phyloP scores from a whole-genome alignment of 2,329 filamentous ascomycete genomes.

The Neofusicoccum sp. region DNA sequence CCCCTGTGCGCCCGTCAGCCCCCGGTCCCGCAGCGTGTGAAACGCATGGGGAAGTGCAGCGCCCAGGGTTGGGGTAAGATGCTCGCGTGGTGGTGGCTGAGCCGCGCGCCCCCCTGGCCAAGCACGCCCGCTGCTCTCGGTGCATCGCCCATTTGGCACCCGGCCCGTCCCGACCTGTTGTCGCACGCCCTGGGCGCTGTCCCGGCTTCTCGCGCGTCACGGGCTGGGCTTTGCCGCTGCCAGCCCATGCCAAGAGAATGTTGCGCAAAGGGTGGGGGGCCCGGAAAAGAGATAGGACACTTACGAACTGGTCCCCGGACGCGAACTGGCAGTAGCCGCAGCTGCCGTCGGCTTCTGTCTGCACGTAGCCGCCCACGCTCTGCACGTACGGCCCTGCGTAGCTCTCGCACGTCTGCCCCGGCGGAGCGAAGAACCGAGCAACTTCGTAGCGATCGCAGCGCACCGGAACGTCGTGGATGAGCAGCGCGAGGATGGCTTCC shows the following conservation, averaged over 20 bases:
- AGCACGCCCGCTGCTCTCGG: constrained; percentile 1
- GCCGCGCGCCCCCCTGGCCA: not conserved
- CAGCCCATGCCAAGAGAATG: not conserved
- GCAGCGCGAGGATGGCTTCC: constrained; percentile 61
- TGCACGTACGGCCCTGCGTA: constrained; percentile 60
- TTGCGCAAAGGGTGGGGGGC: constrained; percentile 3
- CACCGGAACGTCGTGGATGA: constrained; percentile 59
- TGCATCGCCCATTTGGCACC: constrained; percentile 15
- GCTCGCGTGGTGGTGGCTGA: constrained; percentile 12
- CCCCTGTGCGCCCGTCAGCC: constrained; percentile 23
- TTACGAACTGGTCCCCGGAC: constrained; percentile 60
- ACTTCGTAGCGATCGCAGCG: constrained; percentile 60
- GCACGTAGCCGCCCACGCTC: constrained; percentile 63
- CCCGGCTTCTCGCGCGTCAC: constrained; percentile 10
- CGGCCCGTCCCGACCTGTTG: constrained; percentile 19
- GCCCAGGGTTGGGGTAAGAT: constrained; percentile 4
- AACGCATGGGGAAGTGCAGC: not conserved
- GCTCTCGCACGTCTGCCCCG: constrained; percentile 60
- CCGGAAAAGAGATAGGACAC: constrained; percentile 4
- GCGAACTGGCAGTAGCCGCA: constrained; percentile 68
- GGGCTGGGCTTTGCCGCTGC: constrained; percentile 1
- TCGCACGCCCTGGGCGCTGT: not conserved
- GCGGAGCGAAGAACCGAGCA: constrained; percentile 62
- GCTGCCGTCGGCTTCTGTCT: constrained; percentile 55
- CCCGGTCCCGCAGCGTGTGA: not conserved